Percentiles rank a stretch among this genome's conserved stretches.
These are phyloP conservation scores for Colletotrichum sp. DNA, from an alignment of 2,329 filamentous ascomycete genomes.

Conservation along the genomic window DNA sequence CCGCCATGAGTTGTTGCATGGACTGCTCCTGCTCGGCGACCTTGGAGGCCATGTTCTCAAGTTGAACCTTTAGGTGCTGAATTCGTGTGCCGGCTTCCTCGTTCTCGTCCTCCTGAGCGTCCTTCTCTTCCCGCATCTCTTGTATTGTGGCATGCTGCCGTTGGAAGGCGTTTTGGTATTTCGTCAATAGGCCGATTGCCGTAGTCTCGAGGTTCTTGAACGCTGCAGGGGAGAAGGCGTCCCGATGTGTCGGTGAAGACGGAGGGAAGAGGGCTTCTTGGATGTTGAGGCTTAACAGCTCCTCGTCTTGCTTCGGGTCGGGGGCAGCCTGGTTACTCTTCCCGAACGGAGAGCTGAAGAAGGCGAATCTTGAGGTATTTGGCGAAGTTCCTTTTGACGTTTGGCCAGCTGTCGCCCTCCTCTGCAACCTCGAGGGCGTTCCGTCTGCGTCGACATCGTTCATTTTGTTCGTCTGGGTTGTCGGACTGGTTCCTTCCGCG, in stretches of 20 bases:
- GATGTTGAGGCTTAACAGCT: slow-evolving; percentile 61
- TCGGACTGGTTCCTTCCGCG: slow-evolving; percentile 22
- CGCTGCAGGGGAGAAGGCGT: slow-evolving; percentile 61
- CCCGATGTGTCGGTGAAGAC: slow-evolving; percentile 43
- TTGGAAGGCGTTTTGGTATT: slow-evolving; percentile 65
- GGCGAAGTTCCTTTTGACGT: slow-evolving; percentile 38
- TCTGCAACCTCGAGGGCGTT: slow-evolving; percentile 31
- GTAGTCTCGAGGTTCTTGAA: slow-evolving; percentile 67
- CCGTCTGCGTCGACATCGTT: slow-evolving; percentile 28
- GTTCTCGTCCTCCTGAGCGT: slow-evolving; percentile 58
- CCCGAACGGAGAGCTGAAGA: slow-evolving; percentile 49
- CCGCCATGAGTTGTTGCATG: slow-evolving; percentile 54
- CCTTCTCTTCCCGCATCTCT: slow-evolving; percentile 59
- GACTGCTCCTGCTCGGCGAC: slow-evolving; percentile 58
- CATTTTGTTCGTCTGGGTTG: slow-evolving; percentile 12
- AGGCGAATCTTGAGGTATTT: slow-evolving; percentile 47
- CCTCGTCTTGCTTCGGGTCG: slow-evolving; percentile 45
- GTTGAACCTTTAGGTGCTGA: slow-evolving; percentile 60
- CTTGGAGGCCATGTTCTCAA: slow-evolving; percentile 62
- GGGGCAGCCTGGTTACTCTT: slow-evolving; percentile 35
- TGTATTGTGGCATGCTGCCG: slow-evolving; percentile 53
- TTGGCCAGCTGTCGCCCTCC: slow-evolving; percentile 23
- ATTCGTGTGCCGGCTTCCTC: slow-evolving; percentile 58
- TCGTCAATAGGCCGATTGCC: slow-evolving; percentile 58
- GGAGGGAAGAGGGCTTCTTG: slow-evolving; percentile 58